Conservation (phyloP, 352 stramenopile species). For the Phytophthora aleatoria region DNA sequence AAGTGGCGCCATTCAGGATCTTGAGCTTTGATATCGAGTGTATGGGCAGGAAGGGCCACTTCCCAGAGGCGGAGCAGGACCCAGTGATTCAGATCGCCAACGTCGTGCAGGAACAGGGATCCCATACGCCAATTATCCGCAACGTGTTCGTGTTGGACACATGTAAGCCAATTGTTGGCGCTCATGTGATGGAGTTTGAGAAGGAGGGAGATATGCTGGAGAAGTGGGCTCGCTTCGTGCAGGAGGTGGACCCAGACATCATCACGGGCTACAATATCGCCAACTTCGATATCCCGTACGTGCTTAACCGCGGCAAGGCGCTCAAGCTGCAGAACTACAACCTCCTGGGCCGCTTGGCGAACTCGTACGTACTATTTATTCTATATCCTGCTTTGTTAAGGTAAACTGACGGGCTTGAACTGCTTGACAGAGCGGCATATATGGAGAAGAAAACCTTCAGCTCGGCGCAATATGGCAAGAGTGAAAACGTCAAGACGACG, state of each 20-base stretch:
- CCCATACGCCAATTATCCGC: constrained; percentile 68
- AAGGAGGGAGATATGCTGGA: constrained; percentile 97
- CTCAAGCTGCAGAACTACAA: constrained; percentile 84
- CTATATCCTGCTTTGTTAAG: constrained; percentile 3
- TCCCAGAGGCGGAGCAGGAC: constrained; percentile 92
- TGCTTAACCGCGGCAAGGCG: constrained; percentile 97
- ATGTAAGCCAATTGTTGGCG: constrained; percentile 98
- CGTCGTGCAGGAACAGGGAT: constrained; percentile 92
- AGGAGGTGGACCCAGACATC: constrained; percentile 97
- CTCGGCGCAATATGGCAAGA: constrained; percentile 97
- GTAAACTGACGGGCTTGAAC: constrained; percentile 8
- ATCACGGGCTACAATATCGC: constrained; percentile 99
- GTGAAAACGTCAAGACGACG: constrained; percentile 98
- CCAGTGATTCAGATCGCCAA: constrained; percentile 99
- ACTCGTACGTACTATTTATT: constrained; percentile 57
- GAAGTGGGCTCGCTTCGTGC: constrained; percentile 97
- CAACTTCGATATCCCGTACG: constrained; percentile 99
- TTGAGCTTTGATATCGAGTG: constrained; percentile 99
- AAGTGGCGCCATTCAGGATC: constrained; percentile 97
- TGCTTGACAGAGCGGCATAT: constrained; percentile 50
- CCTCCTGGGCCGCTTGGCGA: constrained; percentile 88
- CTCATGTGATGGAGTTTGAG: constrained; percentile 97
- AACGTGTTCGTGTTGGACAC: constrained; percentile 99
- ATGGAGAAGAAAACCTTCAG: constrained; percentile 99
- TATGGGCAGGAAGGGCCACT: constrained; percentile 97